phyloP scores from a whole-genome alignment of 129 eudicot genomes.

The Chrysanthemum makinoi region DNA sequence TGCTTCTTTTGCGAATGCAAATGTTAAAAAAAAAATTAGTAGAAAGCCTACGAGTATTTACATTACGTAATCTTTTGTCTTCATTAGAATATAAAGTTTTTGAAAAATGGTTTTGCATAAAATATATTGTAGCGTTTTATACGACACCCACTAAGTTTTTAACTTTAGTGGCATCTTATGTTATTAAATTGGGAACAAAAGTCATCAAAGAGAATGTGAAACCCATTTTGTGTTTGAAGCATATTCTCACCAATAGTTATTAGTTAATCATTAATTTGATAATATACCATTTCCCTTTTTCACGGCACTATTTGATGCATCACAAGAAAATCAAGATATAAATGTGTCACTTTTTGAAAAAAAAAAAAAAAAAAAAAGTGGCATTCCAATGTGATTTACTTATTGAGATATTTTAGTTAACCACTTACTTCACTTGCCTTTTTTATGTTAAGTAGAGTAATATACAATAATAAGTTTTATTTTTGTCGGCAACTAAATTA shows the following conservation, averaged over 20 bases:
- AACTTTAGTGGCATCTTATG: slow-evolving; percentile 29
- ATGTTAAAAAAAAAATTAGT: no score
- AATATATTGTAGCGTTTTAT: slow-evolving; percentile 12
- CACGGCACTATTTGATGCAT: slow-evolving; percentile 9
- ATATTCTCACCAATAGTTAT: slow-evolving; percentile 12
- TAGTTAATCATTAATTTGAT: slow-evolving; percentile 6
- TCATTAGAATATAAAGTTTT: neutral
- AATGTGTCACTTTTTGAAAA: slow-evolving; percentile 16
- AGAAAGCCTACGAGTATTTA: no score
- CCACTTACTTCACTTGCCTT: neutral
- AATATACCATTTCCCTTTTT: slow-evolving; percentile 4
- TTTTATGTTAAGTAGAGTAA: no score
- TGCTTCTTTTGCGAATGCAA: no score
- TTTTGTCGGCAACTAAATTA: no score
- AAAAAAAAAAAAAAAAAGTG: neutral
- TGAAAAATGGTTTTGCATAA: neutral
- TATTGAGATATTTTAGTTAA: neutral
- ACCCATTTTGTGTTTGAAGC: slow-evolving; percentile 36
- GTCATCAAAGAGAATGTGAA: slow-evolving; percentile 35
- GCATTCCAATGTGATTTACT: neutral
- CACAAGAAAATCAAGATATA: slow-evolving; percentile 3
- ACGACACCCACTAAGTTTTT: slow-evolving; percentile 29
- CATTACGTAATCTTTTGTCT: no score
- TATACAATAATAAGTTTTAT: no score
- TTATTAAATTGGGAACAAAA: slow-evolving; percentile 35